Evolutionary conservation across 1,284 basidiomycete genomes (phyloP).

Genomic region (Golubevia sp.): DNA sequence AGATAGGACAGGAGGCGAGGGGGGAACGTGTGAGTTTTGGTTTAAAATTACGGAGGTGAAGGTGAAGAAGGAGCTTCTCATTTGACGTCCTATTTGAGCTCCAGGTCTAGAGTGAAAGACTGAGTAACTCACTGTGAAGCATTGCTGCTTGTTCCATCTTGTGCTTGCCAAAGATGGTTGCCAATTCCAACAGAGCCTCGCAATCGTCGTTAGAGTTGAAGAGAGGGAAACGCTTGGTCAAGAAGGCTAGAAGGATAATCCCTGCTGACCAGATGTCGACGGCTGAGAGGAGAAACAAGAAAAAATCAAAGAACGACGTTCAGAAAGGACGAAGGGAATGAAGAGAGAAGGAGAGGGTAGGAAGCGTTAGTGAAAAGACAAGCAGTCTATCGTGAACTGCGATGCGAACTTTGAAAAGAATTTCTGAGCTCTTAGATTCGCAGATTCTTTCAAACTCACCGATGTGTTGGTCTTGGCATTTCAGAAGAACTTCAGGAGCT

Average conservation of each 20-base stretch:
- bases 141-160: slow-evolving; percentile 85
- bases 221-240: slow-evolving; percentile 88
- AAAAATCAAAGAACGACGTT: not conserved
- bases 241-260: slow-evolving; percentile 87
- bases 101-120: slow-evolving; percentile 2
- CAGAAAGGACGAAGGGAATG: not conserved
- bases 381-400: not conserved
- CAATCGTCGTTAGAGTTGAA: slow-evolving; percentile 94
- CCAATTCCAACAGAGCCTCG: slow-evolving; percentile 94
- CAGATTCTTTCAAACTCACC: slow-evolving; percentile 65
- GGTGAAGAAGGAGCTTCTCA: not conserved
- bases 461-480: slow-evolving; percentile 90
- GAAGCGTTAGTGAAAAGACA: slow-evolving; percentile 10
- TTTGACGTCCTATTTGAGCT: slow-evolving; percentile 16
- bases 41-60: not conserved
- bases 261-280: slow-evolving; percentile 97
- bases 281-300: slow-evolving; percentile 66
- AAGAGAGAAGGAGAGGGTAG: not conserved
- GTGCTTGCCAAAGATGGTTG: slow-evolving; percentile 79
- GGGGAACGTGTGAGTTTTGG: not conserved
- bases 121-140: slow-evolving; percentile 75
- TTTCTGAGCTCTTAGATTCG: not conserved
- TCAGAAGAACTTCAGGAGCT: slow-evolving; percentile 93
- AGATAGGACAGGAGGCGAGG: not conserved
- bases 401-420: not conserved